A percentile compares a stretch with the other conserved stretches of the same genome.
Conservation (phyloP, 345 rosid species). For the Rhodamnia rubescens region DNA sequence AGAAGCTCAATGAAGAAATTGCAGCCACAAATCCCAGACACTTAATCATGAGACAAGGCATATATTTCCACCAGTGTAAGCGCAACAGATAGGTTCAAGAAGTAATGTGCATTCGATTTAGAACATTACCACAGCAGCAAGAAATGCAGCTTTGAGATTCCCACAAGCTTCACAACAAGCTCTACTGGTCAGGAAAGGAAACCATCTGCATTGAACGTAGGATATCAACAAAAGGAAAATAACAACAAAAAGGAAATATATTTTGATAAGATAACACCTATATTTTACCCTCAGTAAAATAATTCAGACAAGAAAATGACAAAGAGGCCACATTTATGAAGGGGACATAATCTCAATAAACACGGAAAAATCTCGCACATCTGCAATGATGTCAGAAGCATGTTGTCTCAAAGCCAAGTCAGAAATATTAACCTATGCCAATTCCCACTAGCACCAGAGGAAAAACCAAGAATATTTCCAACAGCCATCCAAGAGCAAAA, state of each 20-base stretch:
- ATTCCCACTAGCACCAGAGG: constrained; percentile 89
- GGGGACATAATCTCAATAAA: not conserved
- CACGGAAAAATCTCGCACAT: not conserved
- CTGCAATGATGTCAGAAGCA: not conserved
- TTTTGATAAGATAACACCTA: not conserved
- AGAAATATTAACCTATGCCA: constrained; percentile 69
- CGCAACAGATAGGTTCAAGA: not conserved
- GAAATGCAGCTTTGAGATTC: constrained; percentile 95
- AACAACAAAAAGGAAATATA: not conserved
- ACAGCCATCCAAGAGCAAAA: constrained; percentile 99
- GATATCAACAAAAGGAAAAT: not conserved
- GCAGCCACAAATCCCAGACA: not conserved
- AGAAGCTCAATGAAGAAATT: not conserved
- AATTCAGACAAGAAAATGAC: not conserved
- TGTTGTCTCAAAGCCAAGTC: not conserved
- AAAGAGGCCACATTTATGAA: not conserved
- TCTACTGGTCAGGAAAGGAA: constrained; percentile 80
- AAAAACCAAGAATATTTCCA: constrained; percentile 92
- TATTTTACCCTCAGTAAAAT: not conserved
- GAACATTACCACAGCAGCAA: constrained; percentile 76
- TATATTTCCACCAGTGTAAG: not conserved
- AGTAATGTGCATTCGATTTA: not conserved
- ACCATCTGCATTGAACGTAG: constrained; percentile 59
- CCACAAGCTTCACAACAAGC: constrained; percentile 98
- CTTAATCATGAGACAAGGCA: not conserved